A percentile compares a stretch with the other conserved stretches of the same genome.
These are phyloP conservation scores for Phylloporus sp. DNA, from an alignment of 768 basidiomycete genomes.

Conservation along the genomic window DNA sequence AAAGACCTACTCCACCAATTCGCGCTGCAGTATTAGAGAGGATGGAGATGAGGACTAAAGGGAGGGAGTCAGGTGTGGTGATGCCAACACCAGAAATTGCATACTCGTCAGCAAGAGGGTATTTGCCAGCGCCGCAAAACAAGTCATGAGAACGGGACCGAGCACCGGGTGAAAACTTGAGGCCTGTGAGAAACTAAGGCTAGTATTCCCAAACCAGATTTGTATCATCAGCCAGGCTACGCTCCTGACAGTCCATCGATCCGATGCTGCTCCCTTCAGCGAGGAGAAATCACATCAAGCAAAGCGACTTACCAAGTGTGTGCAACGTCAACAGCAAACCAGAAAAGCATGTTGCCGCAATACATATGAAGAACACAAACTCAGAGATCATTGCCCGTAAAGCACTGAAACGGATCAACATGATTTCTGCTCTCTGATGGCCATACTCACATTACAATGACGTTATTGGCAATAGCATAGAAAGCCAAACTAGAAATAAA, in stretches of 20 bases:
- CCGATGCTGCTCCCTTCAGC: slow-evolving; percentile 25
- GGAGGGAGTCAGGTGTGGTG: not conserved
- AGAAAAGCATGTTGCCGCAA: slow-evolving; percentile 77
- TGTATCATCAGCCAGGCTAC: slow-evolving; percentile 84
- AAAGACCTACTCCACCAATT: slow-evolving; percentile 51
- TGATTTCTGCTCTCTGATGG: not conserved
- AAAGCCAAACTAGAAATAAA: slow-evolving; percentile 56
- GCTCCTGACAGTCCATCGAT: slow-evolving; percentile 32
- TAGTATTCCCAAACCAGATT: slow-evolving; percentile 83
- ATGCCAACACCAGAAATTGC: slow-evolving; percentile 22
- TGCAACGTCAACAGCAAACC: slow-evolving; percentile 59
- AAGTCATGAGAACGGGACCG: slow-evolving; percentile 74
- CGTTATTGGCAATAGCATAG: slow-evolving; percentile 73
- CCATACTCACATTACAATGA: slow-evolving; percentile 63
- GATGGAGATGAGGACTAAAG: slow-evolving; percentile 71
- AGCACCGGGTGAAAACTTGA: slow-evolving; percentile 63
- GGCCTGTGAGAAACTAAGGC: slow-evolving; percentile 52
- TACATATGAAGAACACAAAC: slow-evolving; percentile 73
- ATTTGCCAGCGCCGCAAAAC: slow-evolving; percentile 73
- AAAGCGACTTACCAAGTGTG: slow-evolving; percentile 37
- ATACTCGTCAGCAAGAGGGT: slow-evolving; percentile 76
- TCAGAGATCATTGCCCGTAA: slow-evolving; percentile 78
- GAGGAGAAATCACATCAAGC: slow-evolving; percentile 15
- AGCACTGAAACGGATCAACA: slow-evolving; percentile 43
- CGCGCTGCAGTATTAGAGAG: slow-evolving; percentile 84